phyloP scores from a whole-genome alignment of 306 rosid species.

The Erythrophleum fordii region DNA sequence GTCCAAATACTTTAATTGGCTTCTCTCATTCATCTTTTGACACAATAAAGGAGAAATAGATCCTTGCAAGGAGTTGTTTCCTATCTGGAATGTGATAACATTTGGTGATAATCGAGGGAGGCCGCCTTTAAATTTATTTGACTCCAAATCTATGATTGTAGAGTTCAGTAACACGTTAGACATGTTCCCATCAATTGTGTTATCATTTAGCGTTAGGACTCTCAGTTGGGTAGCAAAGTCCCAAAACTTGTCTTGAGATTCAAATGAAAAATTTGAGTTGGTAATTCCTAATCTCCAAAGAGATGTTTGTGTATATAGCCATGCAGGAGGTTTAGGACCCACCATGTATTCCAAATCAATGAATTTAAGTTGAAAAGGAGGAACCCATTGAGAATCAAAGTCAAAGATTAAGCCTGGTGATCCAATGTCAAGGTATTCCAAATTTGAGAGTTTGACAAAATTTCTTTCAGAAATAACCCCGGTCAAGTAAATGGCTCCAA shows the following conservation, averaged over 20 bases:
- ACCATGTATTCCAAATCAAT: not conserved
- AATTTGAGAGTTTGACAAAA: no score
- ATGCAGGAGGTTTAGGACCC: constrained; percentile 32
- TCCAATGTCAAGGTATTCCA: not conserved
- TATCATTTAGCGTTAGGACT: not conserved
- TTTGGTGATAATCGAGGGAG: not conserved
- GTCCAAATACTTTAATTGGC: constrained; percentile 4
- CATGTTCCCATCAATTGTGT: constrained; percentile 15
- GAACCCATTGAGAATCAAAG: not conserved
- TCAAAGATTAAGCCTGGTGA: not conserved
- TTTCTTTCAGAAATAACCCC: not conserved
- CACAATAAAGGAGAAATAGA: constrained; percentile 27
- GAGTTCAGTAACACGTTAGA: constrained; percentile 26
- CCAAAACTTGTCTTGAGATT: constrained; percentile 39
- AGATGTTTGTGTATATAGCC: constrained; percentile 37
- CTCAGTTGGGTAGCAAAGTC: not conserved
- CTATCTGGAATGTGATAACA: not conserved
- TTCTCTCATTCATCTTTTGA: not conserved
- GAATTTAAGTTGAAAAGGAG: not conserved
- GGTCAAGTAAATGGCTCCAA: not conserved
- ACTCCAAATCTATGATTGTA: not conserved
- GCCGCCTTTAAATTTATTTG: not conserved
- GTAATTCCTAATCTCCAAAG: fast-evolving
- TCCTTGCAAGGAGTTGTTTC: not conserved
- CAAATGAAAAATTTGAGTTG: constrained; percentile 18